Base-by-base conservation (phyloP, 768 basidiomycete genomes). In the Boletus vermiculosoides region DNA sequence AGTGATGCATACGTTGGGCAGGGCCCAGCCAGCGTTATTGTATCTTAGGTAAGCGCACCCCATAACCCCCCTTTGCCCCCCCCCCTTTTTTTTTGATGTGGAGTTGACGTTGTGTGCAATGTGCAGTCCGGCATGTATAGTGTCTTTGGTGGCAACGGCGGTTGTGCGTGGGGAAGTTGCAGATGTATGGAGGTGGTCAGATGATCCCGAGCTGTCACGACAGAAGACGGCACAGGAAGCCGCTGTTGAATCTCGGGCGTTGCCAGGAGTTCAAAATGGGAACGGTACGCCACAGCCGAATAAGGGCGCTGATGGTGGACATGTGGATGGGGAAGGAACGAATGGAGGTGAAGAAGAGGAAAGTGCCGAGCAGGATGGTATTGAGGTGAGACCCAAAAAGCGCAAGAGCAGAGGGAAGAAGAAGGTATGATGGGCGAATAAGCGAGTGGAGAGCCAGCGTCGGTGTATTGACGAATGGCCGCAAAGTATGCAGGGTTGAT, bases 11-110 rank as follows among this genome's bases (percentile, higher is more conserved):
- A 66, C 73, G 40, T 87, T 84, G 63, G 76, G 78, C 33, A 79
- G 78, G 8, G 93, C 91, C 4, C 96, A 99, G 64, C 96, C 96
- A 1, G 96, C 96, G 2, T 74, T 99, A 53, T 76, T 99, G 45
- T 99, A 98, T 73, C 80, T 99, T 59, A 90, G 88, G 90, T 89
- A 63, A 66, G 82, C 16, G 40, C 31, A 30, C n/a, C 39, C 31
- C 37, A 49, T 49, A 23, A 56, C n/a, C 41, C n/a, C 37, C n/a
- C n/a, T 9, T 15, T 28, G 9, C 16, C 5, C 6, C 4, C 23
- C 3, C 10, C 22, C 18, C 18, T 9, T 31, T 6, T 4, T 1
- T n/a, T n/a, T n/a, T n/a, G n/a, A n/a, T n/a, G n/a, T n/a, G n/a
- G n/a, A n/a, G 25, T 31, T 65, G 46, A 58, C 16, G 33, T 40